These are phyloP conservation scores for Ceratocystis destructans DNA, from an alignment of 2,329 filamentous ascomycete genomes.

Conservation along the genomic window DNA sequence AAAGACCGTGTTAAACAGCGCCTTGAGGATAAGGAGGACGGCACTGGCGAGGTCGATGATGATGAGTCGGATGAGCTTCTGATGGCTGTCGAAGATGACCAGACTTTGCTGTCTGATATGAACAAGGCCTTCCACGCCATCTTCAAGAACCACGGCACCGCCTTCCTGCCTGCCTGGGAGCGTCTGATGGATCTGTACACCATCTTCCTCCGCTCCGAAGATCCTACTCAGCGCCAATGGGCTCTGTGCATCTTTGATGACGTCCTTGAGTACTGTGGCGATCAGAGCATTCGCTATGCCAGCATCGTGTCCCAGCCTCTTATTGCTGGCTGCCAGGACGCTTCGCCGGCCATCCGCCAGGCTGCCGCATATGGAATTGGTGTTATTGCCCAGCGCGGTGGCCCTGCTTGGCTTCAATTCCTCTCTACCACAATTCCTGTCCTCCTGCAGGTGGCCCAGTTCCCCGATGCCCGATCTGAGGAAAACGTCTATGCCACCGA, in stretches of 20 bases:
- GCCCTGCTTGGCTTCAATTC: constrained; percentile 76
- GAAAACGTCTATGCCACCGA: constrained; percentile 96
- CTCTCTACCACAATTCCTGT: constrained; percentile 64
- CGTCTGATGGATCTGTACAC: constrained; percentile 74
- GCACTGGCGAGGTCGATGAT: constrained; percentile 72
- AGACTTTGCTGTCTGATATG: constrained; percentile 94
- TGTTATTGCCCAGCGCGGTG: constrained; percentile 86
- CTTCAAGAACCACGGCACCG: constrained; percentile 85
- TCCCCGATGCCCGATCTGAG: constrained; percentile 70
- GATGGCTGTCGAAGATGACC: constrained; percentile 91
- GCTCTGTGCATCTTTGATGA: constrained; percentile 98
- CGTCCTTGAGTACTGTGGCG: constrained; percentile 90
- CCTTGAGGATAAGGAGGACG: constrained; percentile 61
- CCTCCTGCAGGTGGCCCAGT: constrained; percentile 71
- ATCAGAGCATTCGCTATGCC: constrained; percentile 74
- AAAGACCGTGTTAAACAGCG: constrained; percentile 72
- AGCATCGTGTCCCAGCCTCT: constrained; percentile 78
- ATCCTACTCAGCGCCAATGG: constrained; percentile 93
- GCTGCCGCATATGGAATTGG: constrained; percentile 93
- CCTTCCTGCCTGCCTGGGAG: constrained; percentile 82
- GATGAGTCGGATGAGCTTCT: constrained; percentile 77
- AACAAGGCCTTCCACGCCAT: constrained; percentile 99
- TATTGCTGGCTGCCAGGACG: constrained; percentile 70
- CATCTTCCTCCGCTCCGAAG: constrained; percentile 62
- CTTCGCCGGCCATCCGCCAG: constrained; percentile 82